A percentile compares a stretch with the other conserved stretches of the same genome.
Conservation (phyloP, 805 yeast genomes). For the Candida saitoana region DNA sequence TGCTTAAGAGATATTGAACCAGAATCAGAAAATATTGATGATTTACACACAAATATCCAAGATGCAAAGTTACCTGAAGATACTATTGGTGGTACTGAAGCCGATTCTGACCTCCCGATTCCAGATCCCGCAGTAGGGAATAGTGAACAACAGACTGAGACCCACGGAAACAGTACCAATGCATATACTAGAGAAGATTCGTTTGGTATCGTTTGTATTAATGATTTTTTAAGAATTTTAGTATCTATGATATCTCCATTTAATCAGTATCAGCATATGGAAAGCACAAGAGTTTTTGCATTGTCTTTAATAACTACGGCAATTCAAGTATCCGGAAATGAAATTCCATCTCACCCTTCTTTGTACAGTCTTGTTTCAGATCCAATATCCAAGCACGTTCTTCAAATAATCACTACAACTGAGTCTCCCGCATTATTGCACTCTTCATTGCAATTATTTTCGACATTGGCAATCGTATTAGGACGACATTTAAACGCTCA, state of each 20-base stretch:
- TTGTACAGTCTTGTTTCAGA: conserved; percentile 69
- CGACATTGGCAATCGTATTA: conserved; percentile 65
- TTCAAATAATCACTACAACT: conserved; percentile 69
- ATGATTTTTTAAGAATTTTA: conserved; percentile 71
- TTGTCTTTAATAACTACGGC: conserved; percentile 70
- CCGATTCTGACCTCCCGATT: conserved; percentile 6
- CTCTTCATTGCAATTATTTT: conserved; percentile 69
- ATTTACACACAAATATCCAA: conserved; percentile 46
- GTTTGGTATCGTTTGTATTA: conserved; percentile 70
- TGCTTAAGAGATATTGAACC: conserved; percentile 57
- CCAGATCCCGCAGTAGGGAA: conserved; percentile 14
- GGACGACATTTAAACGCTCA: conserved; percentile 70
- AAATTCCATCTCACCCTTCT: conserved; percentile 55
- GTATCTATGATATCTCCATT: conserved; percentile 79
- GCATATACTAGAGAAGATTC: conserved; percentile 30
- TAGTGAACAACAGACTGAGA: conserved; percentile 1
- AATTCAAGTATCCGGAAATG: conserved; percentile 74
- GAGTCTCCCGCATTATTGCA: conserved; percentile 73
- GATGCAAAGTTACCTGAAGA: conserved; percentile 55
- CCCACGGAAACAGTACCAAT: conserved; percentile 1
- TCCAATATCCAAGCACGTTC: conserved; percentile 78
- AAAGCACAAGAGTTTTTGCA: conserved; percentile 80
- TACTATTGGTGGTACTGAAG: conserved; percentile 48
- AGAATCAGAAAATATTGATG: conserved; percentile 40
- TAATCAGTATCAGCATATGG: conserved; percentile 80